Conservation (phyloP, 768 basidiomycete genomes). For the Suillus subluteus region DNA sequence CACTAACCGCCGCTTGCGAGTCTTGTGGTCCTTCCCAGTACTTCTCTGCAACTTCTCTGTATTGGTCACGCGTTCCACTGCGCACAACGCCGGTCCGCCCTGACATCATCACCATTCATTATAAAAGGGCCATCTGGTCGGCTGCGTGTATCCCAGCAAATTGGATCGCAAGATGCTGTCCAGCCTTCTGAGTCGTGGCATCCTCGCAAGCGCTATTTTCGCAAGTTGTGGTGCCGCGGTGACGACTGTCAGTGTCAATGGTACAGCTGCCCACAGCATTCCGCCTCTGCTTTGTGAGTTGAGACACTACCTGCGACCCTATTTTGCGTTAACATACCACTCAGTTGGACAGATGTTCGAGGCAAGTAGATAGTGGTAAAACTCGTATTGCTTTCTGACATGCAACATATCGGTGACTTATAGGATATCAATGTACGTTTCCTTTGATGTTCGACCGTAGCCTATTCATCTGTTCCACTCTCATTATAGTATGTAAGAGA, state of each 20-base stretch:
- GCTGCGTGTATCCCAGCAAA: not conserved
- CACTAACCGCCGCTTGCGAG: constrained; percentile 4
- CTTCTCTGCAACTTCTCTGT: not conserved
- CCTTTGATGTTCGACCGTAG: not conserved
- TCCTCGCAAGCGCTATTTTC: constrained; percentile 13
- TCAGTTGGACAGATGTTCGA: constrained; percentile 65
- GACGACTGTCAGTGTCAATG: constrained; percentile 45
- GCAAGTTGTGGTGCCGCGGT: constrained; percentile 11
- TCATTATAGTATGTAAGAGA: constrained; percentile 39
- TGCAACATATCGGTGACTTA: not conserved
- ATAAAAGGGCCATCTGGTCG: not conserved
- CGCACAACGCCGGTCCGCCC: not conserved
- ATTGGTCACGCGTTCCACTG: not conserved
- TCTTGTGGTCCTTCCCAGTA: not conserved
- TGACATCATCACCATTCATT: not conserved
- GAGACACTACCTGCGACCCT: not conserved
- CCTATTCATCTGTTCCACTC: not conserved
- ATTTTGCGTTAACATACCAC: constrained; percentile 1
- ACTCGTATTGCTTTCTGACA: not conserved
- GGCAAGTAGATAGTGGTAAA: constrained; percentile 32
- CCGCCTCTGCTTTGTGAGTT: constrained; percentile 56
- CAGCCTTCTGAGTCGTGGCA: not conserved
- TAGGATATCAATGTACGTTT: constrained; percentile 66
- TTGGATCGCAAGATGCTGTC: constrained; percentile 20
- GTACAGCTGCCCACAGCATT: constrained; percentile 52